Evolutionary conservation across 495 filamentous ascomycete species (phyloP), one percentile per base, ranked within the genome.

Genomic region (Wilcoxina mikolae): DNA sequence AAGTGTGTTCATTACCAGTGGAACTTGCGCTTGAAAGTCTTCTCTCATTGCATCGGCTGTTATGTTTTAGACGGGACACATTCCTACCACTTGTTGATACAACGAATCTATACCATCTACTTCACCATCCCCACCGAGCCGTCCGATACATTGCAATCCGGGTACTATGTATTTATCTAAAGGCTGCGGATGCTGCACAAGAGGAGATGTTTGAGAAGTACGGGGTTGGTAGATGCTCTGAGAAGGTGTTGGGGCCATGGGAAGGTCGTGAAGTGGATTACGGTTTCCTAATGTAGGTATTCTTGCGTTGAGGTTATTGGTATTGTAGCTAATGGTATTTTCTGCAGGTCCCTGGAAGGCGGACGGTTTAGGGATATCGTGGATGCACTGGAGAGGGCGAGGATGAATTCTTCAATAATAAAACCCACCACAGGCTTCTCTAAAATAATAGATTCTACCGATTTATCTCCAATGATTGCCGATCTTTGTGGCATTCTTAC

Each of bases 201-300:
- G 77, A 88, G 58, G 74, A 75, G 20, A 82, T 93, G 68, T 64
- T 93, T 35, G 66, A 70, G 46, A 70, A 74, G 58, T 73, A 90
- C 44, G 57, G 54, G 1, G 61, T 65, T 28, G 57, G 62, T 11
- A 55, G 53, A 69, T 69, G 85, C 24, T 76, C 75, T 11, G 77
- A 78, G 41, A 71, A 76, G 18, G 74, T 91, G 25, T 58, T 74
- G 56, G 87, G 80, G 2, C 68, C 76, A 20, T 85, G 84, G 76
- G 93, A 99, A 66, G 86, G 80, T 20, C 76, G 73, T 51, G 64
- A 65, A 38, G 80, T 93, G 39, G 87, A 95, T 66, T 96, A 90
- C 70, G 76, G 79, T 25, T 90, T 94, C 66, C 71, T 96, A 22
- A 60, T 60, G 64, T 63, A 56, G 20, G 22, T 25, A 24, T 12